Conservation (phyloP, 164 flowering plant genomes). For the Taxillus chinensis region DNA sequence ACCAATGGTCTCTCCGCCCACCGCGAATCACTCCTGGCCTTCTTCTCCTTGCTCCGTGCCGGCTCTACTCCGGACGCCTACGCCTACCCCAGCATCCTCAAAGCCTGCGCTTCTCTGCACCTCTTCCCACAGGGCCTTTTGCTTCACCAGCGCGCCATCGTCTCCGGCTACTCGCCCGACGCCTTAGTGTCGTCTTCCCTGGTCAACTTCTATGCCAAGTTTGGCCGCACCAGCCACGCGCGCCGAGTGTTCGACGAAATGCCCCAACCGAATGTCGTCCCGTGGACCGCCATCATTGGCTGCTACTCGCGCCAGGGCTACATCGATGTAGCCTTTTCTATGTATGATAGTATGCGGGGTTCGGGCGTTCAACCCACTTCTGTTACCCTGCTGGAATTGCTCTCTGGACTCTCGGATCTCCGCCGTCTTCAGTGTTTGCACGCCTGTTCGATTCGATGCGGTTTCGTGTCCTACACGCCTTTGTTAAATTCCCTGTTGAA, state of each 20-base stretch:
- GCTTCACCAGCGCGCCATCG: constrained; percentile 46
- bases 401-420: constrained; percentile 35
- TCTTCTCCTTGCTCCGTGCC: constrained; percentile 36
- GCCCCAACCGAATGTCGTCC: constrained; percentile 57
- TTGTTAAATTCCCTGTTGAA: constrained; percentile 52
- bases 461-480: constrained; percentile 31
- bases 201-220: constrained; percentile 41
- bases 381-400: constrained; percentile 50
- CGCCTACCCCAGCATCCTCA: constrained; percentile 59
- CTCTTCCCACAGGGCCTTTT: constrained; percentile 32
- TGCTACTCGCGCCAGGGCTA: constrained; percentile 47
- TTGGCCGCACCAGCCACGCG: constrained; percentile 25
- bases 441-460: constrained; percentile 30
- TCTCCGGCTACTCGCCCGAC: constrained; percentile 48
- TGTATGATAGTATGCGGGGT: constrained; percentile 45
- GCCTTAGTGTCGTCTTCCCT: constrained; percentile 48
- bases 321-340: constrained; percentile 23
- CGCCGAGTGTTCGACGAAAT: constrained; percentile 52
- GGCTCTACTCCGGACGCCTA: constrained; percentile 33
- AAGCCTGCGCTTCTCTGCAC: constrained; percentile 53
- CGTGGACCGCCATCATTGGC: constrained; percentile 71
- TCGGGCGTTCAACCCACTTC: constrained; percentile 48
- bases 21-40: constrained; percentile 31
- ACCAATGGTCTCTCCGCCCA: constrained; percentile 43
- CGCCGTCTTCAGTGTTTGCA: constrained; percentile 38